A percentile compares a stretch with the other conserved stretches of the same genome.
Conservation (phyloP, 345 rosid genomes). For the Capsella bursapastoris region DNA sequence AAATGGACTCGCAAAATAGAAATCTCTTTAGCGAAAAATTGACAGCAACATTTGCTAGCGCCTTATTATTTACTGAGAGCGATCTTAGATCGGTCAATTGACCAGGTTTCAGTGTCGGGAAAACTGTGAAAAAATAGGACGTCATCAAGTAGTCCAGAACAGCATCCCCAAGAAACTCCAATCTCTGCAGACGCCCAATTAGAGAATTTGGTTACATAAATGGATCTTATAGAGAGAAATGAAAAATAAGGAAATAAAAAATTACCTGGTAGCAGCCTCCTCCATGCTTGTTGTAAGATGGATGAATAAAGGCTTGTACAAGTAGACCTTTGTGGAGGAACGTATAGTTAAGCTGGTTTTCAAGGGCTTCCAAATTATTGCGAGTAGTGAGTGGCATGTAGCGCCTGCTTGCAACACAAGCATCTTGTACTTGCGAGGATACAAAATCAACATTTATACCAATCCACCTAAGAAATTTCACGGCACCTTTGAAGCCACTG, state of each 20-base stretch:
- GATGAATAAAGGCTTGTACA: constrained; percentile 87
- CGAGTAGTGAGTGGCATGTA: constrained; percentile 59
- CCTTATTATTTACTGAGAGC: constrained; percentile 72
- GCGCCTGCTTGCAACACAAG: constrained; percentile 59
- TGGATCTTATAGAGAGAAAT: not conserved
- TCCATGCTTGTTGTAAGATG: constrained; percentile 79
- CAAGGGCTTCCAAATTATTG: constrained; percentile 55
- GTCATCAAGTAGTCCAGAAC: constrained; percentile 90
- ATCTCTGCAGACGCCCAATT: constrained; percentile 59
- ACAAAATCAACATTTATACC: constrained; percentile 75
- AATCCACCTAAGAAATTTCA: constrained; percentile 86
- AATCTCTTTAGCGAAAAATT: constrained; percentile 59
- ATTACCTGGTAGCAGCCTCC: constrained; percentile 97
- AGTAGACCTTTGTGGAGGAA: constrained; percentile 81
- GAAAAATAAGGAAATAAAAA: constrained; percentile 15
- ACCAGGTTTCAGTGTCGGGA: constrained; percentile 90
- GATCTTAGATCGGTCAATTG: constrained; percentile 92
- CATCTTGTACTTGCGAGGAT: constrained; percentile 54
- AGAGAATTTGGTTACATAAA: constrained; percentile 31
- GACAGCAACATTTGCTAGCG: constrained; percentile 78
- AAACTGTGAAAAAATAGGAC: constrained; percentile 76
- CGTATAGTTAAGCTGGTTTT: constrained; percentile 54
- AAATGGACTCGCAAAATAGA: constrained; percentile 62
- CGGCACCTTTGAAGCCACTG: constrained; percentile 86
- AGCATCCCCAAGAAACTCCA: constrained; percentile 99